Conservation (phyloP, 179 eudicot genomes). For the Heliamphora pulchella region DNA sequence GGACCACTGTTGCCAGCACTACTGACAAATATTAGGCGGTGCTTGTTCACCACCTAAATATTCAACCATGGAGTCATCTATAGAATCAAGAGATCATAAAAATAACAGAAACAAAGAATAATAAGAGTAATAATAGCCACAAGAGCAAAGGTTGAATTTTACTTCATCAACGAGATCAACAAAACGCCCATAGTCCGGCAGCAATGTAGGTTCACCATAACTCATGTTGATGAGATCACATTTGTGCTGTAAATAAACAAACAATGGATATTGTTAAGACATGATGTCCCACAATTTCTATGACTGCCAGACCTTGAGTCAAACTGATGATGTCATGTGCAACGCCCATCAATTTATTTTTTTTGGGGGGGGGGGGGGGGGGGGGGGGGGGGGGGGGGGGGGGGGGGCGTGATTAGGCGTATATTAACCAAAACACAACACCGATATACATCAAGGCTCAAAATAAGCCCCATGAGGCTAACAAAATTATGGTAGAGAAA, state of each 20-base stretch:
- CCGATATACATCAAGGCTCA: too few relatives aligned
- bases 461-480: too few relatives aligned
- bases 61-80: conserved; percentile 17
- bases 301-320: too few relatives aligned
- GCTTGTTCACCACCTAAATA: conserved; percentile 78
- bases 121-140: background rate
- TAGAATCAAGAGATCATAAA: background rate
- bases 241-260: conserved; percentile 65
- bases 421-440: too few relatives aligned
- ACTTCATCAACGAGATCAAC: conserved; percentile 96
- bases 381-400: too few relatives aligned
- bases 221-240: conserved; percentile 99
- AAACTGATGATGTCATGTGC: too few relatives aligned
- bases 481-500: too few relatives aligned
- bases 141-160: conserved; percentile 11
- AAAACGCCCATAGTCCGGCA: conserved; percentile 97
- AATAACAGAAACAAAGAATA: background rate
- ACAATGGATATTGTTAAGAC: background rate
- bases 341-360: too few relatives aligned
- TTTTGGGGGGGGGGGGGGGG: too few relatives aligned
- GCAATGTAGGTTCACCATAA: conserved; percentile 82
- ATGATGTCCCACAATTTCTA: too few relatives aligned
- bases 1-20: conserved; percentile 99
- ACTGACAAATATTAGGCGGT: conserved; percentile 71
- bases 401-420: too few relatives aligned